Evolutionary conservation across 148 eudicot species (phyloP).

Genomic region (Rhododendron vialii): DNA sequence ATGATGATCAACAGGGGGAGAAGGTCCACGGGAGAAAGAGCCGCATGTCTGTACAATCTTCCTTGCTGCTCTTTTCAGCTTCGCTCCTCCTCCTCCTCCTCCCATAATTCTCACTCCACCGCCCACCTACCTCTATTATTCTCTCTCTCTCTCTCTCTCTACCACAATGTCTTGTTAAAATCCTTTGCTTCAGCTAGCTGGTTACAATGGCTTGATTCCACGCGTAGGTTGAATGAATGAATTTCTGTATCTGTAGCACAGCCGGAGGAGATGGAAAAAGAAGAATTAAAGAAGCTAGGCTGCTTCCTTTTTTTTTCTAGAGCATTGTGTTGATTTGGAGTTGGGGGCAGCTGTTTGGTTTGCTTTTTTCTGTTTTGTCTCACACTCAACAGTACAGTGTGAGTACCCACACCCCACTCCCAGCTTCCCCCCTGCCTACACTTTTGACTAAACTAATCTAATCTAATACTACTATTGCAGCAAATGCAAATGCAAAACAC

Average conservation of each 20-base stretch:
- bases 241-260: not conserved
- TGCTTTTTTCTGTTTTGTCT: not conserved
- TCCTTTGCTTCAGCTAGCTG: not conserved
- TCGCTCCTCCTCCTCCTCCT: slow-evolving; percentile 29
- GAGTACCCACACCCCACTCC: not conserved
- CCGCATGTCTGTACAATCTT: slow-evolving; percentile 38
- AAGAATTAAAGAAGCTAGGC: not conserved
- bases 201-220: not conserved
- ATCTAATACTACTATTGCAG: not conserved
- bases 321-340: not conserved
- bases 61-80: slow-evolving; percentile 26
- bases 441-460: not conserved
- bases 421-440: not conserved
- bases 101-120: slow-evolving; percentile 6
- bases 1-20: slow-evolving; percentile 13
- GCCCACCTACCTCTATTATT: not conserved
- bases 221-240: too few species aligned
- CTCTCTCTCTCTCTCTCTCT: not conserved
- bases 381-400: not conserved
- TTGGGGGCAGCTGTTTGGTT: not conserved
- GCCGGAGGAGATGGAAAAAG: not conserved
- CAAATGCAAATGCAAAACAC: not conserved
- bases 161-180: not conserved
- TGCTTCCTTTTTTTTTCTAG: not conserved
- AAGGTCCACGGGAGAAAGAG: slow-evolving; percentile 24